Evolutionary conservation across 306 rosid genomes (phyloP).

Genomic region (Lathyrus tuberosus): DNA sequence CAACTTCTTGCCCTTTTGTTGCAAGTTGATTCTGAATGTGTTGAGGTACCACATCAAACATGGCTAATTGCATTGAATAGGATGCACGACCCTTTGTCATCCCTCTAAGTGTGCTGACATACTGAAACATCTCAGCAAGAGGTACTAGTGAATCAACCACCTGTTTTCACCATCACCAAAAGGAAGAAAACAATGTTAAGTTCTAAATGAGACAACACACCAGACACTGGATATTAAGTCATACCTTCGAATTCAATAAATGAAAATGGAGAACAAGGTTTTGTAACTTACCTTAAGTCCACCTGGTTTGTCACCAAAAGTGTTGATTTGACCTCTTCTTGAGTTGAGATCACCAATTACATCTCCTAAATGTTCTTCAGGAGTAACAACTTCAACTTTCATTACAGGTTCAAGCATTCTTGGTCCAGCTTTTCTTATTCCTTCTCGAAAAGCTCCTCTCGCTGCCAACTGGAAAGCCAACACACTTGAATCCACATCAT

Average conservation of each 20-base stretch:
- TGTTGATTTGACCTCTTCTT: constrained; percentile 97
- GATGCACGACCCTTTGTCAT: constrained; percentile 99
- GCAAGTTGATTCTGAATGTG: constrained; percentile 91
- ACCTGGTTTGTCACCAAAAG: constrained; percentile 92
- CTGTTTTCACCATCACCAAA: constrained; percentile 53
- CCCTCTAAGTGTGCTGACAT: constrained; percentile 88
- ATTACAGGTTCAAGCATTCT: constrained; percentile 94
- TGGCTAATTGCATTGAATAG: constrained; percentile 86
- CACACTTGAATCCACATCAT: constrained; percentile 95
- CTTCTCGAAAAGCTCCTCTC: constrained; percentile 94
- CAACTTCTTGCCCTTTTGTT: constrained; percentile 83
- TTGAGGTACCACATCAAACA: constrained; percentile 93
- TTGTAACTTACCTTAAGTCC: constrained; percentile 79
- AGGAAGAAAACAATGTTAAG: not conserved
- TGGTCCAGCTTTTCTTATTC: constrained; percentile 79
- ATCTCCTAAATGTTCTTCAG: constrained; percentile 95
- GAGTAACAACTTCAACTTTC: constrained; percentile 97
- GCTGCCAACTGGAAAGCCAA: constrained; percentile 97
- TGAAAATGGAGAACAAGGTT: constrained; percentile 21
- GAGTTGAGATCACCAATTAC: constrained; percentile 99
- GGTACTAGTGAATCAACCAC: constrained; percentile 92
- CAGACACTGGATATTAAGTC: constrained; percentile 1
- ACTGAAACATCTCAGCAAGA: constrained; percentile 97
- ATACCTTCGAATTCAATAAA: constrained; percentile 19
- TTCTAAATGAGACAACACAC: not conserved